Base-by-base conservation (phyloP, 2,329 filamentous ascomycete genomes). In the Volutella citrinella region DNA sequence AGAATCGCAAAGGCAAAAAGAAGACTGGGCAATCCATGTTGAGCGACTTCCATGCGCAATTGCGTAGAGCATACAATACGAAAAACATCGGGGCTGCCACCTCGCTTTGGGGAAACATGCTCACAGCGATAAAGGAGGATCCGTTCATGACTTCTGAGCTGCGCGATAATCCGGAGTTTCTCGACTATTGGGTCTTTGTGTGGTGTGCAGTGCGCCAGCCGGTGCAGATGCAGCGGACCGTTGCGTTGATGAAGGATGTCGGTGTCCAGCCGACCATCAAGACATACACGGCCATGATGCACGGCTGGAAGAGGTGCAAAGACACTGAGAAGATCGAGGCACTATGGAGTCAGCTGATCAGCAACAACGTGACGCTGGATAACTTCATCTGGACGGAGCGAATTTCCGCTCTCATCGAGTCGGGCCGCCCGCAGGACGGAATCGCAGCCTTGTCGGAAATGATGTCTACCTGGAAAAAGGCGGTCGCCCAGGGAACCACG, bases 271-370 rank as follows among this genome's bases (percentile, higher is more conserved):
- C 85, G 11, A 80, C 72, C 7, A 50, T 82, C 34, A 72, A 66
- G 46, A 83, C 85, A 0, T 93, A 84, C 76, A 83, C 80, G 23
- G 66, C 76, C 26, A 84, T 93, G 74, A 76, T 93, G 46, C 70
- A 77, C 36, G 86, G 86, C 2, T 87, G 81, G 60, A 76, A 74
- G 52, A 70, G 68, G 30, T 70, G 76, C 30, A 69, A 69, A 34
- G 80, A 87, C 48, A 45, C 68, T 1, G 56, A 65, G n/a, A 78
- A 72, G 15, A 66, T 90, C 40, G 74, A 82, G 35, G 69, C 69
- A 2, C 70, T 89, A 19, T 94, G 87, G 87, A 47, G 61, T 0
- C 76, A 74, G 43, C 76, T 93, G 61, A 51, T 73, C 5, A 54
- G 53, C 8, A 72, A 78, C 3, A 75, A 76, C 3, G 51, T 79